Evolutionary conservation across 345 rosid species (phyloP).

Genomic region (Erucastrum elatum): DNA sequence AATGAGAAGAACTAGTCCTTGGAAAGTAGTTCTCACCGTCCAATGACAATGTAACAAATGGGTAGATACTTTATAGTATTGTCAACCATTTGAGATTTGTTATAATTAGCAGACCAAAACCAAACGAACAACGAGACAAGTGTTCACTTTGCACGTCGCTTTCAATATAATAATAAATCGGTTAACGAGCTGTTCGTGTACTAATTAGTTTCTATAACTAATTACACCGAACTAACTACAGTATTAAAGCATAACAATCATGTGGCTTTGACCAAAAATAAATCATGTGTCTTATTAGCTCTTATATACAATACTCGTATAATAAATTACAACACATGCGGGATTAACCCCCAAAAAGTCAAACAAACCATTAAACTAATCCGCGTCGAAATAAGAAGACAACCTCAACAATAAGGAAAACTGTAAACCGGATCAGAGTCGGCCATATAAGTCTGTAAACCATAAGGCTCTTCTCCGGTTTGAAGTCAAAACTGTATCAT

Average conservation of each 20-base stretch:
- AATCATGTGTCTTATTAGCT: slow-evolving; percentile 25
- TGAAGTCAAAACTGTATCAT: slow-evolving; percentile 4
- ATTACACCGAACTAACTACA: slow-evolving; percentile 2
- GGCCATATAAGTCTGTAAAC: slow-evolving; percentile 8
- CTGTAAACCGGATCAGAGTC: slow-evolving; percentile 20
- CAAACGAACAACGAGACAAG: slow-evolving; percentile 21
- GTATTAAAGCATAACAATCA: slow-evolving; percentile 17
- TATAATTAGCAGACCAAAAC: slow-evolving; percentile 15
- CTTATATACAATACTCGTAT: background rate
- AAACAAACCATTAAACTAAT: slow-evolving; percentile 14
- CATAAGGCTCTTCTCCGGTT: slow-evolving; percentile 22
- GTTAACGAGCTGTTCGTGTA: slow-evolving; percentile 2
- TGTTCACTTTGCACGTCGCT: slow-evolving; percentile 23
- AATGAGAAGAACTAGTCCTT: background rate
- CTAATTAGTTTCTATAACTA: slow-evolving; percentile 7
- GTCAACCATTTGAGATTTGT: too few relatives aligned
- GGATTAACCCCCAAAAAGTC: slow-evolving; percentile 8
- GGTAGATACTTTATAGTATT: background rate
- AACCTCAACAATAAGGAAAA: background rate
- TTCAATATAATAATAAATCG: slow-evolving; percentile 11
- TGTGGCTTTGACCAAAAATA: background rate
- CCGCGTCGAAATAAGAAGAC: slow-evolving; percentile 17
- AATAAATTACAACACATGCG: slow-evolving; percentile 6
- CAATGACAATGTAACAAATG: background rate
- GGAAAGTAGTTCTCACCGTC: background rate